Percentiles rank a stretch among this genome's conserved stretches.
These are phyloP conservation scores for Kuraishia piskuri DNA, from an alignment of 805 yeast genomes.

Conservation along the genomic window DNA sequence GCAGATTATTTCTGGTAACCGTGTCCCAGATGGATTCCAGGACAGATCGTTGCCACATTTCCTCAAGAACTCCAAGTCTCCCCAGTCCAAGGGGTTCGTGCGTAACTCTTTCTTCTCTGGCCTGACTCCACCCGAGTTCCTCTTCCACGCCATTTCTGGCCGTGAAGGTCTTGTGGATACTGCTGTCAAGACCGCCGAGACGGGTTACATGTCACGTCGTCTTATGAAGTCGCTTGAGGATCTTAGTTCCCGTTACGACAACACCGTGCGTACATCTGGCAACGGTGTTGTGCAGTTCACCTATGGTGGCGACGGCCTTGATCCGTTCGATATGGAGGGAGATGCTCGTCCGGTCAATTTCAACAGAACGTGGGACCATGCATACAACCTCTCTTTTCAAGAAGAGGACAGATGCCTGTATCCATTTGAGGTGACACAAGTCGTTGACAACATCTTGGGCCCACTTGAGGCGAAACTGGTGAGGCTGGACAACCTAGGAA, in stretches of 20 bases:
- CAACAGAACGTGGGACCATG: constrained; percentile 90
- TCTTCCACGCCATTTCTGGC: constrained; percentile 98
- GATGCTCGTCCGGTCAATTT: constrained; percentile 96
- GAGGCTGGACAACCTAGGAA: constrained; percentile 70
- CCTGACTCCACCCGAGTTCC: constrained; percentile 89
- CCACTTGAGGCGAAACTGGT: constrained; percentile 55
- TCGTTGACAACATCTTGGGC: constrained; percentile 44
- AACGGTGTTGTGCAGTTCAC: constrained; percentile 96
- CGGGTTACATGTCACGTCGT: constrained; percentile 98
- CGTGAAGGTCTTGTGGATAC: constrained; percentile 99
- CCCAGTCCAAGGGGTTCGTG: constrained; percentile 96
- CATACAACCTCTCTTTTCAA: constrained; percentile 62
- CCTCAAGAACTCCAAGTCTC: constrained; percentile 90
- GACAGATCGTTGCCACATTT: constrained; percentile 97
- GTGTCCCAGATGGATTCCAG: constrained; percentile 99
- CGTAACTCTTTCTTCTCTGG: constrained; percentile 94
- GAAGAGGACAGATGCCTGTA: constrained; percentile 43
- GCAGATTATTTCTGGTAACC: constrained; percentile 96
- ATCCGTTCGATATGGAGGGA: constrained; percentile 98
- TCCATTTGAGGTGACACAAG: constrained; percentile 60
- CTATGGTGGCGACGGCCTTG: constrained; percentile 98
- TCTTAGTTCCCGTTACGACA: constrained; percentile 86
- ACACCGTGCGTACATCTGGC: constrained; percentile 89
- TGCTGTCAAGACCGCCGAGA: constrained; percentile 98
- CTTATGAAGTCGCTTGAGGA: constrained; percentile 97